phyloP scores from a whole-genome alignment of 768 basidiomycete species.

The Pleurotus tuoliensis region DNA sequence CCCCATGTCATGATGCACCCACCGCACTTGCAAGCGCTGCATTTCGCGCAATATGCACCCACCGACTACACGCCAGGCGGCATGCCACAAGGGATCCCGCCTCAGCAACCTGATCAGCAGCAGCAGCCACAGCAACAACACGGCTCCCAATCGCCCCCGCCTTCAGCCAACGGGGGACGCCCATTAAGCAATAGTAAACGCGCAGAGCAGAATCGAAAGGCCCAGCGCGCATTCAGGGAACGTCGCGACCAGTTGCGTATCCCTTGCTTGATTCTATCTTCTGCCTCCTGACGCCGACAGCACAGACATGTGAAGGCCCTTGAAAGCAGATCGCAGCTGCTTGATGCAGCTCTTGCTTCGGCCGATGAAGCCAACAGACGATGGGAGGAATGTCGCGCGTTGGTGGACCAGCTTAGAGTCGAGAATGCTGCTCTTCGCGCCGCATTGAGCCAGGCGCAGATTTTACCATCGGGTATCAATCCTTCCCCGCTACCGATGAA shows the following conservation, averaged over 20 bases:
- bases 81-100: conserved; percentile 31
- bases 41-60: conserved; percentile 45
- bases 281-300: conserved; percentile 10
- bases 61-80: conserved; percentile 55
- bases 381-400: conserved; percentile 87
- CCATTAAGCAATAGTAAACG: conserved; percentile 78
- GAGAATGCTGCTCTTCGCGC: conserved; percentile 79
- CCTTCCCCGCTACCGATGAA: not conserved
- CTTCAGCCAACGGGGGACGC: conserved; percentile 36
- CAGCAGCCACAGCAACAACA: conserved; percentile 19
- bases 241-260: conserved; percentile 79
- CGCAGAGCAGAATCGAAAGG: conserved; percentile 93
- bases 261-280: conserved; percentile 7
- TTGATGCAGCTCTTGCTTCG: conserved; percentile 81
- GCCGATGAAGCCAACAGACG: conserved; percentile 87
- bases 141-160: conserved; percentile 24
- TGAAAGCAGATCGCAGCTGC: conserved; percentile 79
- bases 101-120: conserved; percentile 20
- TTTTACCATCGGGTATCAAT: conserved; percentile 23
- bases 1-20: conserved; percentile 51
- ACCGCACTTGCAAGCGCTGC: conserved; percentile 33
- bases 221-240: conserved; percentile 88
- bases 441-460: conserved; percentile 51
- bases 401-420: conserved; percentile 83
- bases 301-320: conserved; percentile 81